Percentiles rank a stretch among this genome's conserved stretches.
Evolutionary conservation across 2,329 filamentous ascomycete genomes (phyloP).

Genomic region (Talaromyces sp.): DNA sequence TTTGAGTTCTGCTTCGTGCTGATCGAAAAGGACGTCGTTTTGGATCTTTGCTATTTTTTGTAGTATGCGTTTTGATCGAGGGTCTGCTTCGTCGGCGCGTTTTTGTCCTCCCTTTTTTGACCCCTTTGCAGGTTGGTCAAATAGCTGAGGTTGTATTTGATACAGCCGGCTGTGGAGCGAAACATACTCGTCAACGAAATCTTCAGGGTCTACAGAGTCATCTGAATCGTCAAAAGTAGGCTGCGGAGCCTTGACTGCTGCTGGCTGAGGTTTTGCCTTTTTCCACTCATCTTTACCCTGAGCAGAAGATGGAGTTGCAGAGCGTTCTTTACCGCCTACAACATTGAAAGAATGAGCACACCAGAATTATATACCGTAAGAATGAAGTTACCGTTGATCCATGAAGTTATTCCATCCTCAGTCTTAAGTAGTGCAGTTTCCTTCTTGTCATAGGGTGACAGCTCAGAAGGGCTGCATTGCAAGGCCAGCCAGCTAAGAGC

Average conservation of each 20-base stretch:
- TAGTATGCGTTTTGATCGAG: conserved; percentile 60
- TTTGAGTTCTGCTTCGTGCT: conserved; percentile 56
- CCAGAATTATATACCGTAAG: conserved; percentile 4
- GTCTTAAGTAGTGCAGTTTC: conserved; percentile 24
- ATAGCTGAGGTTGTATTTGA: conserved; percentile 52
- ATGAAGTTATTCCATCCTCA: conserved; percentile 27
- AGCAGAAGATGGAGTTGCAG: conserved; percentile 19
- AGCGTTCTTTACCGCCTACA: conserved; percentile 25
- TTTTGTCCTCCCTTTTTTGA: conserved; percentile 33
- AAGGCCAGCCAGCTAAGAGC: conserved; percentile 86
- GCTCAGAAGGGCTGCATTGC: conserved; percentile 62
- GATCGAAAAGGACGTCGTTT: conserved; percentile 71
- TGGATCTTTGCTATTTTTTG: conserved; percentile 74
- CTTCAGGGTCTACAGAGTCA: conserved; percentile 69
- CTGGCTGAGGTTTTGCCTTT: conserved; percentile 22
- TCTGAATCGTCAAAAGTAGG: conserved; percentile 42
- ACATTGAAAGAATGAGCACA: conserved; percentile 19
- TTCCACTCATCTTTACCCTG: conserved; percentile 21
- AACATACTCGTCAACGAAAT: conserved; percentile 70
- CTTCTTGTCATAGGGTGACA: conserved; percentile 64
- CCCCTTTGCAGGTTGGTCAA: conserved; percentile 35
- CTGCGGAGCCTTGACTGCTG: conserved; percentile 18
- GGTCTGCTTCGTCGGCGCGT: conserved; percentile 18
- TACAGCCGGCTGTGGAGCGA: conserved; percentile 67
- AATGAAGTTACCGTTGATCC: conserved; percentile 29